These are phyloP conservation scores for Berberis thunbergii DNA, from an alignment of 164 flowering plant species.

Conservation along the genomic window DNA sequence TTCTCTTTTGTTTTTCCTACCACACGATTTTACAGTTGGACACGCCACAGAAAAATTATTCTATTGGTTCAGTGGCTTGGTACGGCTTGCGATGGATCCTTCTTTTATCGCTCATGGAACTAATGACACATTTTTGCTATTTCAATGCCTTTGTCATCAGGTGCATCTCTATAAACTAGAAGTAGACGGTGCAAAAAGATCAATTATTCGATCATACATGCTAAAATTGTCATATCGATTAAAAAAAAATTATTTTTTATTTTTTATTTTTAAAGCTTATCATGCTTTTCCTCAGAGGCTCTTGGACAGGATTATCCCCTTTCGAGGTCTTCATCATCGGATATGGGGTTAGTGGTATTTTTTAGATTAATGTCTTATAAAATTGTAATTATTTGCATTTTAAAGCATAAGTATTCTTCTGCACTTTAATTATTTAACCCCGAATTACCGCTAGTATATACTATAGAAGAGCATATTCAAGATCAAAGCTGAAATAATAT, in stretches of 20 bases:
- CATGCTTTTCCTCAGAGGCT: constrained; percentile 36
- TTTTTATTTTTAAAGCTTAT: constrained; percentile 4
- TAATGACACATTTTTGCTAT: constrained; percentile 74
- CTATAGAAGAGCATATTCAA: too few relatives aligned
- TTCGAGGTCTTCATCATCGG: constrained; percentile 86
- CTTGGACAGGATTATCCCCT: constrained; percentile 78
- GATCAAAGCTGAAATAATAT: too few relatives aligned
- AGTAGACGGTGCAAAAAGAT: neutral
- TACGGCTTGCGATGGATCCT: constrained; percentile 82
- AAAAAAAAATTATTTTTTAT: constrained; percentile 1
- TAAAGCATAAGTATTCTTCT: too few relatives aligned
- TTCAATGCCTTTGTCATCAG: constrained; percentile 88
- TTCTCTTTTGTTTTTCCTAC: neutral
- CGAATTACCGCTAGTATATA: too few relatives aligned
- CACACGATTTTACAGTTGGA: constrained; percentile 53
- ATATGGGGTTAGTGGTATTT: constrained; percentile 76
- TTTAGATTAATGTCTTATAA: neutral
- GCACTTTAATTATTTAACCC: too few relatives aligned
- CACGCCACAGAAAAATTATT: constrained; percentile 51
- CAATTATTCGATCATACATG: neutral
- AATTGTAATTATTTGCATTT: neutral
- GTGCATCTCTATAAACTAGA: constrained; percentile 24
- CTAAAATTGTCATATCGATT: neutral
- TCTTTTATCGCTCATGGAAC: constrained; percentile 69
- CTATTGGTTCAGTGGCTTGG: constrained; percentile 35